Conservation (phyloP, 176 grass and related monocot genomes). For the Paspalum notatum region DNA sequence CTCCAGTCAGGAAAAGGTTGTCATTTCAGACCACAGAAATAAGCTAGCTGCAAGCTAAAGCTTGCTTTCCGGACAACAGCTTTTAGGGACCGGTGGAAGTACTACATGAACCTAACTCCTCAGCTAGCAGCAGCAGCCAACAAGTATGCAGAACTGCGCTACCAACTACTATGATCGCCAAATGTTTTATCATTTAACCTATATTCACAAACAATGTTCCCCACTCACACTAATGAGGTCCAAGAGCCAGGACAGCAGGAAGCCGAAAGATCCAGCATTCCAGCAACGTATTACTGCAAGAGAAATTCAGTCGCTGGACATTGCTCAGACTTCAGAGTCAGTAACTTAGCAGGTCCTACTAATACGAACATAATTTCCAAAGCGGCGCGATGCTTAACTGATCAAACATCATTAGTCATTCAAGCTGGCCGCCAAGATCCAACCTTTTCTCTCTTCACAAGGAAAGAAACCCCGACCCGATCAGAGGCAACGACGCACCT, state of each 20-base stretch:
- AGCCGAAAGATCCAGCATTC: too few species aligned
- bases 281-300: background rate
- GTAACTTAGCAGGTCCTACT: background rate
- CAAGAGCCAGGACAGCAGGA: too few species aligned
- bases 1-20: too few species aligned
- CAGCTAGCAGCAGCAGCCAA: background rate
- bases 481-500: slow-evolving; percentile 38
- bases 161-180: background rate
- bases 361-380: background rate
- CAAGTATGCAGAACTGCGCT: too few species aligned
- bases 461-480: background rate
- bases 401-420: slow-evolving; percentile 4
- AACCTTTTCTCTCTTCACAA: background rate
- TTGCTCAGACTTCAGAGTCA: background rate
- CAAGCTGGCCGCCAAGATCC: slow-evolving; percentile 26
- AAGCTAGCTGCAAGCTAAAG: too few species aligned
- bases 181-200: too few species aligned
- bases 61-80: too few species aligned
- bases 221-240: background rate
- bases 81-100: too few species aligned
- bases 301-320: background rate
- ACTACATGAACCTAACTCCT: background rate
- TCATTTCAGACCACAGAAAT: too few species aligned
- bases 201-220: background rate
- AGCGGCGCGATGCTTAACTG: background rate